phyloP scores from a whole-genome alignment of 192 early-diverging fungal species.

The Entrophospora sp. region DNA sequence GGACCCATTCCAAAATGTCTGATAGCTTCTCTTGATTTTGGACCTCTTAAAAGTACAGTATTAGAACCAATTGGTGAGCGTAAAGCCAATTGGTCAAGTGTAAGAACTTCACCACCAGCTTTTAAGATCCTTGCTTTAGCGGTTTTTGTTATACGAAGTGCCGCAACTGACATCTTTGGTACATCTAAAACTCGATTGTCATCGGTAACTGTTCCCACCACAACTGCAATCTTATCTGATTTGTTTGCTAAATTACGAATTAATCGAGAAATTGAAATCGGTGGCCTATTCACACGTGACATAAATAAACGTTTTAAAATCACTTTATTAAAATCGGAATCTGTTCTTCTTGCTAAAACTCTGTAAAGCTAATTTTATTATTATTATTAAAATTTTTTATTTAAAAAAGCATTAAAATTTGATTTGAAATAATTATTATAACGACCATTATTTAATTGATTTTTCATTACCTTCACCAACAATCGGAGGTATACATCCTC shows the following conservation, averaged over 20 bases:
- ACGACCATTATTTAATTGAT: neutral
- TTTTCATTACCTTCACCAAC: constrained; percentile 75
- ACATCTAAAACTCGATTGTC: constrained; percentile 86
- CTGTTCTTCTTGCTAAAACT: constrained; percentile 98
- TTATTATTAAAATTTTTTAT: neutral
- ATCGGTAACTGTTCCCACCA: constrained; percentile 96
- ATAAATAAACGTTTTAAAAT: constrained; percentile 97
- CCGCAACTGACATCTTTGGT: constrained; percentile 85
- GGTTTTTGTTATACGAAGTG: constrained; percentile 90
- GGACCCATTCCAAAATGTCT: constrained; percentile 91
- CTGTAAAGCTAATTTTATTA: constrained; percentile 70
- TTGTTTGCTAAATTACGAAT: constrained; percentile 62
- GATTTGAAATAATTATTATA: neutral
- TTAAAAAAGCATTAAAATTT: neutral
- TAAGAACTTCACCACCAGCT: constrained; percentile 98
- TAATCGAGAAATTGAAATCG: constrained; percentile 88
- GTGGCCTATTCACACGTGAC: constrained; percentile 96
- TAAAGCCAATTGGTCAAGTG: constrained; percentile 98
- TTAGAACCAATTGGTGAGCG: constrained; percentile 95
- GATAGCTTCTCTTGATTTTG: constrained; percentile 90
- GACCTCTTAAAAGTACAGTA: constrained; percentile 92
- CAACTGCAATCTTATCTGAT: constrained; percentile 80
- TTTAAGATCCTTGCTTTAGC: constrained; percentile 96
- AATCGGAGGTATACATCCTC: constrained; percentile 96
- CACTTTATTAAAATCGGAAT: constrained; percentile 98